Evolutionary conservation across 768 basidiomycete genomes (phyloP), one percentile per base, ranked within the genome.

Genomic region (Porpolomopsis calyptriformis): DNA sequence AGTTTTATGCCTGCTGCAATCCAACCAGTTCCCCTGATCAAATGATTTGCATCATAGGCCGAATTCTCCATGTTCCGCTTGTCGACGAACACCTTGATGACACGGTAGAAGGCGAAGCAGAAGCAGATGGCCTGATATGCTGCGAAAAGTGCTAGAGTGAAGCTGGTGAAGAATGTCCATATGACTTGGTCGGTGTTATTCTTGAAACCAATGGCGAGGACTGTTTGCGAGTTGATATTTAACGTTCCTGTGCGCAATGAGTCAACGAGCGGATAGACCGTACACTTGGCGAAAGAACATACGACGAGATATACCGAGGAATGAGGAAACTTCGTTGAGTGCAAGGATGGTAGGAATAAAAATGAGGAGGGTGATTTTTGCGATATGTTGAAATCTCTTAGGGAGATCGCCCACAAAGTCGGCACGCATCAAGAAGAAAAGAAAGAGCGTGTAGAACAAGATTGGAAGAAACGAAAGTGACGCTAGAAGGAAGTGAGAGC

Each of bases 11-110:
- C 82, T 0, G 56, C 64, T n/a, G 71, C 64, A 37, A 86, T 67
- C 84, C 83, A 88, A 14, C 67, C 75, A 8, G 76, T 71, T 8
- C 85, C 86, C 47, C 69, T 72, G 52, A 80, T 64, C 16, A 75
- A 59, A 57, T 78, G 73, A 0, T 63, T 59, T 44, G 70, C 64
- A 47, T 74, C 70, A 37, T 64, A 63, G 9, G 62, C 61, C 18
- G 43, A 40, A 1, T 60, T 58, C 48, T 82, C 77, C 42, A 80
- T 74, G 5, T 63, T 62, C 14, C 73, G 73, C 55, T 77, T 74
- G 43, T 73, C 64, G 8, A 76, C 29, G 40, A 79, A 54, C 20
- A 71, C 74, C 22, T 59, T 69, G 25, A 69, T 55, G 22, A 87
- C 65, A 19, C 80, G 78, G 53, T 72, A 71, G 60, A 80, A 78